Conservation (phyloP, 1,284 basidiomycete genomes). For the Malassezia caprae region DNA sequence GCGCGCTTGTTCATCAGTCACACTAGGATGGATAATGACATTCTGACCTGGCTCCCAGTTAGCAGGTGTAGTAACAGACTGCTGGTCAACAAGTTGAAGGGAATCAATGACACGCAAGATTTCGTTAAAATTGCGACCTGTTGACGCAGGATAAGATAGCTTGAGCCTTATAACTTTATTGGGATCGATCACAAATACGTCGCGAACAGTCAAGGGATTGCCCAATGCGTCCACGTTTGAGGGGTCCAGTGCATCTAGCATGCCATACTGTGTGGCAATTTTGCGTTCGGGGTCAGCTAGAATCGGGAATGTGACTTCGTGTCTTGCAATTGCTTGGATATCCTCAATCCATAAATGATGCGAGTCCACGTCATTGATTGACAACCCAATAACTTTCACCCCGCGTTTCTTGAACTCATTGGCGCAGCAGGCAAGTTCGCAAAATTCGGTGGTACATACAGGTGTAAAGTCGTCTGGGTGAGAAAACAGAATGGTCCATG, state of each 20-base stretch:
- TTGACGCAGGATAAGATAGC: conserved; percentile 61
- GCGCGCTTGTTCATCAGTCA: conserved; percentile 77
- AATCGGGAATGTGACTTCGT: conserved; percentile 79
- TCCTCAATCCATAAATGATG: conserved; percentile 87
- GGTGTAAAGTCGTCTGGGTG: conserved; percentile 65
- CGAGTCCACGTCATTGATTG: conserved; percentile 70
- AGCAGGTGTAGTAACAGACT: conserved; percentile 57
- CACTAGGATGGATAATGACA: conserved; percentile 87
- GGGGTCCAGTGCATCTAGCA: conserved; percentile 88
- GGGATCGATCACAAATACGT: conserved; percentile 47
- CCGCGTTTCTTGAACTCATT: conserved; percentile 74
- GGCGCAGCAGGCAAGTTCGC: conserved; percentile 78
- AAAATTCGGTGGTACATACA: conserved; percentile 74
- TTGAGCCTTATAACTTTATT: conserved; percentile 58
- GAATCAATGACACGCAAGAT: conserved; percentile 74
- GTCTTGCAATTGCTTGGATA: conserved; percentile 63
- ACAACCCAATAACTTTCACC: conserved; percentile 67
- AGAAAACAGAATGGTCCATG: conserved; percentile 59
- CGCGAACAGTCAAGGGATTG: conserved; percentile 55
- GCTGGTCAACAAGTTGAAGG: conserved; percentile 74
- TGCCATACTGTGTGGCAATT: conserved; percentile 59
- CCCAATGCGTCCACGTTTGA: conserved; percentile 91
- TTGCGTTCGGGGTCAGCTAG: conserved; percentile 84
- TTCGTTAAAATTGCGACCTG: conserved; percentile 60
- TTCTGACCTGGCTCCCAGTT: conserved; percentile 90